These are phyloP conservation scores for Trametes polyzona DNA, from an alignment of 1,284 basidiomycete genomes.

Conservation along the genomic window DNA sequence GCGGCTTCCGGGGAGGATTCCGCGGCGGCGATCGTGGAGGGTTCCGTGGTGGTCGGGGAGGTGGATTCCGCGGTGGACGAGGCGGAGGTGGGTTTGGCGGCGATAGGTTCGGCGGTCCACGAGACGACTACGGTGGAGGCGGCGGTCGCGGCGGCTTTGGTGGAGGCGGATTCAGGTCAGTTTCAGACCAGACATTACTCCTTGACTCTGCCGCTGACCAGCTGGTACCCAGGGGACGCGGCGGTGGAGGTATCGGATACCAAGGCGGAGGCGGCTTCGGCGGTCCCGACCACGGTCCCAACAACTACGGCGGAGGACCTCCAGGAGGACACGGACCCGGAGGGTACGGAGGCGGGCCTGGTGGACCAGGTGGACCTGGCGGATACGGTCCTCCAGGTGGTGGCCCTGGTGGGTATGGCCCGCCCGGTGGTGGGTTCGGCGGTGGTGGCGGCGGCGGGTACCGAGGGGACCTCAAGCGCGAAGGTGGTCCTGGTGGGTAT, in stretches of 20 bases:
- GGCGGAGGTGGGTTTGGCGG: conserved; percentile 32
- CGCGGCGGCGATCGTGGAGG: conserved; percentile 50
- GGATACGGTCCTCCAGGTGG: conserved; percentile 39
- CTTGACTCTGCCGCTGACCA: conserved; percentile 17
- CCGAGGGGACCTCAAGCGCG: conserved; percentile 66
- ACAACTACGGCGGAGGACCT: conserved; percentile 50
- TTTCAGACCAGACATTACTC: background rate
- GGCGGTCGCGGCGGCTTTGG: conserved; percentile 34
- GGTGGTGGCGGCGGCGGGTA: conserved; percentile 37
- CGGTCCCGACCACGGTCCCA: conserved; percentile 42
- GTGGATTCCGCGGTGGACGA: conserved; percentile 29
- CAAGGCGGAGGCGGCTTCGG: conserved; percentile 64
- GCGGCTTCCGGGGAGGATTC: conserved; percentile 45
- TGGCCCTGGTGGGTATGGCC: conserved; percentile 46
- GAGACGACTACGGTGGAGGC: conserved; percentile 32
- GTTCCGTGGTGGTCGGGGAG: conserved; percentile 38
- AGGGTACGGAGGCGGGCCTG: conserved; percentile 11
- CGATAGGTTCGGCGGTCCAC: conserved; percentile 30
- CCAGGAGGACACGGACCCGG: conserved; percentile 37
- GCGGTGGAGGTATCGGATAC: conserved; percentile 68
- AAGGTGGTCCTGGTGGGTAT: conserved; percentile 69
- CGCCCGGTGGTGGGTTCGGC: conserved; percentile 27
- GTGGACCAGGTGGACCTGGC: conserved; percentile 2
- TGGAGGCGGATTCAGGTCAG: conserved; percentile 44
- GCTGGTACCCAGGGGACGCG: conserved; percentile 55